A percentile compares a stretch with the other conserved stretches of the same genome.
Evolutionary conservation across 75 land plant species (phyloP).

Genomic region (Cryptomeria japonica): DNA sequence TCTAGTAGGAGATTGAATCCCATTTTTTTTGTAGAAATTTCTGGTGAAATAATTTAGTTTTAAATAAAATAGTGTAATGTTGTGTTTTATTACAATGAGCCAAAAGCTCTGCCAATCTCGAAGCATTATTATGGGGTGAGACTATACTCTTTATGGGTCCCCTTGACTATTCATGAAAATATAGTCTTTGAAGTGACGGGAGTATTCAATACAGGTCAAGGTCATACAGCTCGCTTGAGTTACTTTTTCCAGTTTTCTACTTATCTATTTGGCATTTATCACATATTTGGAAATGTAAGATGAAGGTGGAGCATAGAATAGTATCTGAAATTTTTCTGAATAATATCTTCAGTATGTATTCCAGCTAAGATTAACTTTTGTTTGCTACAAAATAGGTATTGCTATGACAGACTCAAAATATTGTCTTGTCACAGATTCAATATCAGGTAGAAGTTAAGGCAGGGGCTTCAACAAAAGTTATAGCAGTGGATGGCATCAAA

Average conservation of each 20-base stretch:
- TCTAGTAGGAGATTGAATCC: too few species aligned
- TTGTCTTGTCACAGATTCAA: conserved; percentile 14
- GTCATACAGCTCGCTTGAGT: neutral
- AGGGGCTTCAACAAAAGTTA: conserved; percentile 21
- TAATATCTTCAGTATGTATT: neutral
- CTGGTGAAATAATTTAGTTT: too few species aligned
- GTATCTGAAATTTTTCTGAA: neutral
- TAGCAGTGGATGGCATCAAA: conserved; percentile 22
- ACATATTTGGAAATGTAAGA: neutral
- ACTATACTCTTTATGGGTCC: too few species aligned
- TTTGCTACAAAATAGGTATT: neutral
- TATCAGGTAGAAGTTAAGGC: conserved; percentile 18
- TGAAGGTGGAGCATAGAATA: neutral
- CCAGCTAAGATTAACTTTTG: neutral
- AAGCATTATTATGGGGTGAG: too few species aligned
- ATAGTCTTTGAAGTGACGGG: too few species aligned
- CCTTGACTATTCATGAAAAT: too few species aligned
- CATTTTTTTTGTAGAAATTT: too few species aligned
- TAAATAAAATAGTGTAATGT: too few species aligned
- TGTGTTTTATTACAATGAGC: too few species aligned
- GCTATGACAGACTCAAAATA: neutral
- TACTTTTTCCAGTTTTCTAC: neutral
- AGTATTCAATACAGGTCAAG: too few species aligned
- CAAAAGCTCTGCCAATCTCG: too few species aligned
- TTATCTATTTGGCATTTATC: neutral